These are phyloP conservation scores for Taiozyma onychis DNA, from an alignment of 1,139 yeast species.

Conservation along the genomic window DNA sequence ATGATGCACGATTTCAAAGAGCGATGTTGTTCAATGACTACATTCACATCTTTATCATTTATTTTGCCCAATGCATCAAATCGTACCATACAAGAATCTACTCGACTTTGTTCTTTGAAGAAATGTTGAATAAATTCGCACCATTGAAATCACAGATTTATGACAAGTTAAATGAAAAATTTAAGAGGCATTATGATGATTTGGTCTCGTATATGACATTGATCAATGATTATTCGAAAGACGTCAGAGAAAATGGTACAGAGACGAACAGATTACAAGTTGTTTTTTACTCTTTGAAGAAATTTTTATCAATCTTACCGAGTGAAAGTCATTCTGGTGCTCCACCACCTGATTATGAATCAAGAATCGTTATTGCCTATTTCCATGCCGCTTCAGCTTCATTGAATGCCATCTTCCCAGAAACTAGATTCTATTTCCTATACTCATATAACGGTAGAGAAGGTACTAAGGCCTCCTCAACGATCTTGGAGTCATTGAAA, in stretches of 20 bases:
- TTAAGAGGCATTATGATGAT: constrained; percentile 11
- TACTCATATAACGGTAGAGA: constrained; percentile 32
- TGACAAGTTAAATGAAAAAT: constrained; percentile 8
- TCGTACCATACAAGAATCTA: constrained; percentile 21
- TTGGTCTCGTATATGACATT: constrained; percentile 11
- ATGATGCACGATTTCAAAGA: constrained; percentile 12
- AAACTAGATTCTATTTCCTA: constrained; percentile 31
- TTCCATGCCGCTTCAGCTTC: constrained; percentile 27
- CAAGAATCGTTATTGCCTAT: constrained; percentile 26
- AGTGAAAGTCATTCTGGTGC: constrained; percentile 10
- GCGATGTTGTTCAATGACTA: constrained; percentile 16
- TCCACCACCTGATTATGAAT: constrained; percentile 9
- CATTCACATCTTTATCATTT: constrained; percentile 18
- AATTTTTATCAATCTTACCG: constrained; percentile 18
- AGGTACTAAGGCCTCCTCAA: constrained; percentile 19
- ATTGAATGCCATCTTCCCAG: constrained; percentile 32
- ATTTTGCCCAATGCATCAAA: constrained; percentile 22
- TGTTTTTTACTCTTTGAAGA: constrained; percentile 21
- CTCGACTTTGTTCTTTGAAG: constrained; percentile 15
- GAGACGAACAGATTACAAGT: constrained; percentile 19
- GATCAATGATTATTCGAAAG: constrained; percentile 14
- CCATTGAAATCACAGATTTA: constrained; percentile 11
- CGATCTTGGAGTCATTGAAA: constrained; percentile 8
- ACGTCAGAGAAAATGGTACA: neutral
- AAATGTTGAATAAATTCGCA: constrained; percentile 12